phyloP scores from a whole-genome alignment of 2,329 filamentous ascomycete genomes.

The Neofusicoccum sp. region DNA sequence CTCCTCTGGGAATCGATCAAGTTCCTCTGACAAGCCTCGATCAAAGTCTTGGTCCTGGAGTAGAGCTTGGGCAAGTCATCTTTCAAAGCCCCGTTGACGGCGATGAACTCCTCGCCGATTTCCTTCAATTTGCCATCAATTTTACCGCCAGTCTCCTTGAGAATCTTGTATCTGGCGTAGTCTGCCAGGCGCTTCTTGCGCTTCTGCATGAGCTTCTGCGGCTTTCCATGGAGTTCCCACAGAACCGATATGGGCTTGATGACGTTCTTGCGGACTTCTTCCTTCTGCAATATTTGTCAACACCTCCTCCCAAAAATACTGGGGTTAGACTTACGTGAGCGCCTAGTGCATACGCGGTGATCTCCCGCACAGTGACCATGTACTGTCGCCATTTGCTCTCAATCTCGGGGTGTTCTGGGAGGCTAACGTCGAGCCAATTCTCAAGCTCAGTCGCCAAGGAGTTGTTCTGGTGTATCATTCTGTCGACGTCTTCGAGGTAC shows the following conservation, averaged over 20 bases:
- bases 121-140: conserved; percentile 83
- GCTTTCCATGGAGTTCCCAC: conserved; percentile 79
- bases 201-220: conserved; percentile 89
- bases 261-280: conserved; percentile 73
- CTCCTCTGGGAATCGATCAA: conserved; percentile 81
- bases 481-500: conserved; percentile 79
- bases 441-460: conserved; percentile 82
- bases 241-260: conserved; percentile 81
- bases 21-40: conserved; percentile 79
- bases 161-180: conserved; percentile 78
- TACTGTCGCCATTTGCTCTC: conserved; percentile 95
- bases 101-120: conserved; percentile 84
- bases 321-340: conserved; percentile 10
- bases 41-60: conserved; percentile 75
- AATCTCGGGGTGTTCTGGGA: conserved; percentile 63
- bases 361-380: conserved; percentile 82
- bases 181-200: conserved; percentile 90
- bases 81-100: conserved; percentile 90
- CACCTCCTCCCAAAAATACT: background rate
- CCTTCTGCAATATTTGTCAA: conserved; percentile 4
- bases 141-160: conserved; percentile 80
- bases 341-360: conserved; percentile 59
- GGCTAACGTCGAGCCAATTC: conserved; percentile 70
- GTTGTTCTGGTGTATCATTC: conserved; percentile 79
- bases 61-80: conserved; percentile 88